phyloP scores from a whole-genome alignment of 2,329 filamentous ascomycete species.

The Trichophyton verrucosum region DNA sequence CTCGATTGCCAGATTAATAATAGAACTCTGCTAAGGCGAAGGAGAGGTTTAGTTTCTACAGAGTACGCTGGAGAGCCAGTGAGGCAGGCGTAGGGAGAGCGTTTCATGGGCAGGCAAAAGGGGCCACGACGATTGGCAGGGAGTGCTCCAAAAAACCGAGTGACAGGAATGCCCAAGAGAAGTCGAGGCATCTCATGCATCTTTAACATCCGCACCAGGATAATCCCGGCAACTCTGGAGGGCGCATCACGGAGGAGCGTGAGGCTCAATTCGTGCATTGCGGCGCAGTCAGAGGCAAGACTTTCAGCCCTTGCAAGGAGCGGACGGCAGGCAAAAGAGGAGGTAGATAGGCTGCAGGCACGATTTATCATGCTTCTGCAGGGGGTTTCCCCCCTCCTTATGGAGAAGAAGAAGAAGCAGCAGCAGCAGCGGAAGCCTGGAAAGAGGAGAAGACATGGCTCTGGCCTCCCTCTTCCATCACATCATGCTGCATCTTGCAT shows the following conservation, averaged over 20 bases:
- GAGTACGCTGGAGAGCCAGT: no score
- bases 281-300: neutral
- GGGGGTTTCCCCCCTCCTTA: neutral
- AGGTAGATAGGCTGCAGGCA: neutral
- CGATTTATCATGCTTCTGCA: neutral
- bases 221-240: neutral
- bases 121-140: neutral
- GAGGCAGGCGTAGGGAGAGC: neutral
- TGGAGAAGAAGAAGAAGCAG: neutral
- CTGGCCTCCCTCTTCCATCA: neutral
- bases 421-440: neutral
- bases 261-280: conserved; percentile 1
- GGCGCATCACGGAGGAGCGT: neutral
- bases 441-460: neutral
- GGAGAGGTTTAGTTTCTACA: neutral
- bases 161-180: neutral
- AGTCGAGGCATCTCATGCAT: neutral
- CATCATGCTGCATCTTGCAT: neutral
- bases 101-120: neutral
- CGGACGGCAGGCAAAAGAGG: neutral
- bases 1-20: neutral
- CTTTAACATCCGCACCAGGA: neutral
- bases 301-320: neutral
- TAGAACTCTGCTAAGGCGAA: neutral
- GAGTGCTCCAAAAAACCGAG: neutral